Base-by-base conservation (phyloP, 768 basidiomycete species). In the Leccinum obscurum region DNA sequence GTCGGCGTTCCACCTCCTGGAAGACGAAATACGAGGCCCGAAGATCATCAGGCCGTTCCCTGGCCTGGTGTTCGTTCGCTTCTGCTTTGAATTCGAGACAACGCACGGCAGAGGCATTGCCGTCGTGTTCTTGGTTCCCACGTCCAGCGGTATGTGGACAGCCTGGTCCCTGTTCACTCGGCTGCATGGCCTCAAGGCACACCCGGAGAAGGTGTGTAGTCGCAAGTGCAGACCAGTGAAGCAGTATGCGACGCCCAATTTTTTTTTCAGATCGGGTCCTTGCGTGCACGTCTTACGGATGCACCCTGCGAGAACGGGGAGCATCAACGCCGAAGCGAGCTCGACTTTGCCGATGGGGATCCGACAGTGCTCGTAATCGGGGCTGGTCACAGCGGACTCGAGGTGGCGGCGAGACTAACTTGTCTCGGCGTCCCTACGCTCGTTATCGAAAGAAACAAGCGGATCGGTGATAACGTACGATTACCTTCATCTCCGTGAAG, bases 321-420 rank as follows among this genome's bases (percentile, higher is more conserved):
- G 54, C 75, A 77, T 24, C 70, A 74, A 24, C 77, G 85, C 35
- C 70, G 67, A 49, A 68, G 68, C 14, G 78, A 82, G 61, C 56
- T 67, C 9, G 75, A 78, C 32, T 85, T 85, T 63, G 75, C 73
- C 39, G 78, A 78, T 20, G 64, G 61, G 10, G 76, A 81, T 37
- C 87, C 87, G 0, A 77, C 77, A 1, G 89, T 90, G 8, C 73
- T 90, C 46, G 72, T 89, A 48, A 76, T 88, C 26, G 86, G 87
- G 8, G 87, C 80, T 4, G 88, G 87, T 1, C 90, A 90, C 59
- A 81, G 82, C 63, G 90, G 89, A 4, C 72, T 92, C 48, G 81
- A 77, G 41, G 66, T 85, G 2, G 88, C 88, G 0, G 86, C 87
- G 2, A 76, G 87, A 28, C 74, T 92, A 62, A 84, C 85, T 62